phyloP scores from a whole-genome alignment of 345 rosid species.

The Populus tremula region DNA sequence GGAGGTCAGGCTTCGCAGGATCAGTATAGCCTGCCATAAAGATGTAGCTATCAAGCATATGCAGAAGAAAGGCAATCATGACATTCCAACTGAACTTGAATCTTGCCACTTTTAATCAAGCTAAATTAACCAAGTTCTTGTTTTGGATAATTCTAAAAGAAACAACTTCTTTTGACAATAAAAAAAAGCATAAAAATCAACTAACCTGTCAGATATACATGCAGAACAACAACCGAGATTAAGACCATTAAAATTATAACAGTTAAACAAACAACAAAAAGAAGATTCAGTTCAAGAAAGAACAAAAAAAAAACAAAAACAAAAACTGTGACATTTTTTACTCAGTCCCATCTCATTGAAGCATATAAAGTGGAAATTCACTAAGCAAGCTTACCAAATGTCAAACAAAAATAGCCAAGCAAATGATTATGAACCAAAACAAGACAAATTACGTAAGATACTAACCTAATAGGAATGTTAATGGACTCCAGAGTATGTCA shows the following conservation, averaged over 20 bases:
- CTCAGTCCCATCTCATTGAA: background rate
- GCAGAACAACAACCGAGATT: background rate
- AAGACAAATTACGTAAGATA: conserved; percentile 20
- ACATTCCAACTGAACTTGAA: background rate
- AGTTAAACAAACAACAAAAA: background rate
- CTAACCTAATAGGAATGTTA: conserved; percentile 66
- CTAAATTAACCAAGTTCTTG: background rate
- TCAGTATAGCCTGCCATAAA: conserved; percentile 67
- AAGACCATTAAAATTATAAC: background rate
- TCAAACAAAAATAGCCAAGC: background rate
- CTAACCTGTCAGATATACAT: background rate
- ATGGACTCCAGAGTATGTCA: conserved; percentile 74
- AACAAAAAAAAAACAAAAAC: no score
- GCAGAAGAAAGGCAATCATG: background rate
- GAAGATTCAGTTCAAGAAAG: background rate
- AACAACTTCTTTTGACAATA: background rate
- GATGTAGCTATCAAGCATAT: conserved; percentile 10
- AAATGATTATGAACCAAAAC: background rate
- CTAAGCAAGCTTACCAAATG: background rate
- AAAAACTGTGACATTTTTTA: background rate
- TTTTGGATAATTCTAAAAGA: background rate
- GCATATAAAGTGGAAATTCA: background rate
- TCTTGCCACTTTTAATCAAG: background rate
- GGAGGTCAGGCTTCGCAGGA: conserved; percentile 88
- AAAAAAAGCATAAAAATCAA: background rate